Conservation (phyloP, 1,284 basidiomycete species). For the Naganishia liquefaciens region DNA sequence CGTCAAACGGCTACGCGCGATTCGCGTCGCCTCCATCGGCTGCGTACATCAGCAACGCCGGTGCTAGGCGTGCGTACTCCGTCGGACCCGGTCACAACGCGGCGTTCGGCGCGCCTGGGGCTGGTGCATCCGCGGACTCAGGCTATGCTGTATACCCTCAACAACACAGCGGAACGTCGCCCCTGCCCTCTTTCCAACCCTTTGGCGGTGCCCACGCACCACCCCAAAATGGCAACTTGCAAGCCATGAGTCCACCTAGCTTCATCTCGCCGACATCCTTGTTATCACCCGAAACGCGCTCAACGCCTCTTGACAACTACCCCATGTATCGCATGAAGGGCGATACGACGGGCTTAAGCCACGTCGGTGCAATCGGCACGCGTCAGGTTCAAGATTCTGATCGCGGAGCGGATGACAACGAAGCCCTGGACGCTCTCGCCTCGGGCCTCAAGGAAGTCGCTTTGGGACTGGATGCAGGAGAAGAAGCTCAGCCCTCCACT, state of each 20-base stretch:
- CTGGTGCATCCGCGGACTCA: background rate
- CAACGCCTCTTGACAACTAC: conserved; percentile 11
- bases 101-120: conserved; percentile 1
- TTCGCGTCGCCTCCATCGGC: conserved; percentile 8
- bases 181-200: conserved; percentile 32
- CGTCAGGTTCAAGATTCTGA: conserved; percentile 16
- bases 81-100: conserved; percentile 27
- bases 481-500: background rate
- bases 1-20: conserved; percentile 18
- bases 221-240: background rate
- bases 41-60: conserved; percentile 3
- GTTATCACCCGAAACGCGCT: conserved; percentile 26
- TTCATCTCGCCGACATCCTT: conserved; percentile 32
- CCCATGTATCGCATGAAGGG: conserved; percentile 25
- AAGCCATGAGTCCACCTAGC: conserved; percentile 18
- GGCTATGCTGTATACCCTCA: conserved; percentile 8
- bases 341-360: background rate
- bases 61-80: conserved; percentile 28
- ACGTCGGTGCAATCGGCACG: conserved; percentile 17
- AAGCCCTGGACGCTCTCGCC: conserved; percentile 22
- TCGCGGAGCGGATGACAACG: conserved; percentile 21
- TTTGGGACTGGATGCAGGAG: conserved; percentile 22
- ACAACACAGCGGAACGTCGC: conserved; percentile 18
- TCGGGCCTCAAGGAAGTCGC: conserved; percentile 27
- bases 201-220: conserved; percentile 15